A percentile compares a stretch with the other conserved stretches of the same genome.
Conservation (phyloP, 805 yeast species). For the Osmozyma mogii region DNA sequence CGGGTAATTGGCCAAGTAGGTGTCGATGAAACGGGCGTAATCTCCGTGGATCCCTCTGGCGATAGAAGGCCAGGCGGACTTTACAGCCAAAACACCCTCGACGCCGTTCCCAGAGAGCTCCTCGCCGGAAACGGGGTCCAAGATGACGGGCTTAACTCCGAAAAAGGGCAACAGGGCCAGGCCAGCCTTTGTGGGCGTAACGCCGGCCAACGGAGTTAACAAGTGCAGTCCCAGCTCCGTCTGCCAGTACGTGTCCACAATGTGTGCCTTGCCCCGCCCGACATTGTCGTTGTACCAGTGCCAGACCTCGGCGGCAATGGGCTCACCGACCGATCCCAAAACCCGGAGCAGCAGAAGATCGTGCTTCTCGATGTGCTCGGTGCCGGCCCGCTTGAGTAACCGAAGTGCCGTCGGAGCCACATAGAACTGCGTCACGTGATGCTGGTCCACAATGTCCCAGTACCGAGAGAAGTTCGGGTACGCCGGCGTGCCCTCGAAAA, state of each 20-base stretch:
- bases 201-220: slow-evolving; percentile 66
- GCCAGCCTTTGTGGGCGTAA: slow-evolving; percentile 79
- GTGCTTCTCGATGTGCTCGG: slow-evolving; percentile 48
- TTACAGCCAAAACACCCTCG: slow-evolving; percentile 74
- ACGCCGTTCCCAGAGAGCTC: slow-evolving; percentile 63
- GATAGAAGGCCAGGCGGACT: slow-evolving; percentile 77
- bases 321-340: slow-evolving; percentile 81
- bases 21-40: slow-evolving; percentile 66
- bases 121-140: slow-evolving; percentile 68
- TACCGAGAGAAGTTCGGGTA: slow-evolving; percentile 75
- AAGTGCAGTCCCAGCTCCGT: slow-evolving; percentile 81
- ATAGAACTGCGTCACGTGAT: slow-evolving; percentile 70
- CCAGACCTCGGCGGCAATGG: slow-evolving; percentile 81
- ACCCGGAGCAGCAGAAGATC: slow-evolving; percentile 60
- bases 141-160: slow-evolving; percentile 65
- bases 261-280: slow-evolving; percentile 63
- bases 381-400: slow-evolving; percentile 69
- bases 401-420: slow-evolving; percentile 83
- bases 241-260: slow-evolving; percentile 85
- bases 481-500: slow-evolving; percentile 84
- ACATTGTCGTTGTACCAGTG: slow-evolving; percentile 73
- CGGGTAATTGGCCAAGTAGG: slow-evolving; percentile 76
- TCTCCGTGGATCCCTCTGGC: slow-evolving; percentile 78
- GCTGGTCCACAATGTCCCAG: slow-evolving; percentile 68
- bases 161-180: slow-evolving; percentile 80